phyloP scores from a whole-genome alignment of 768 basidiomycete species.

The Cystoderma amianthinum region DNA sequence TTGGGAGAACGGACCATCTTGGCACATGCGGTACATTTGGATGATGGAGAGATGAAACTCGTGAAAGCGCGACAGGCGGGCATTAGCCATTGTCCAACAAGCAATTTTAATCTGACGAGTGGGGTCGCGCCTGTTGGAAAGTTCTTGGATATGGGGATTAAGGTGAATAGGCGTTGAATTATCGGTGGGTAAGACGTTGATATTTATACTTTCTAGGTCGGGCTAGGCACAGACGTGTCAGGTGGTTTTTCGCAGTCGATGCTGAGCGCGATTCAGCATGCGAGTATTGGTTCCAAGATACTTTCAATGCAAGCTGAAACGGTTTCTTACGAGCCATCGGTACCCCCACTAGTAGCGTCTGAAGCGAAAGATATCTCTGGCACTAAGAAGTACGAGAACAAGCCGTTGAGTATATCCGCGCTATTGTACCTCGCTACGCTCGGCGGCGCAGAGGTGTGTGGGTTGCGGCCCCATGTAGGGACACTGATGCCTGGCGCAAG shows the following conservation, averaged over 20 bases:
- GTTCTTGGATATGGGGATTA: conserved; percentile 79
- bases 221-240: conserved; percentile 90
- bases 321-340: conserved; percentile 1
- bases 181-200: background rate
- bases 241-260: conserved; percentile 86
- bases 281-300: conserved; percentile 78
- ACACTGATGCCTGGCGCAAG: conserved; percentile 76
- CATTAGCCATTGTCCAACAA: conserved; percentile 89
- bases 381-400: conserved; percentile 37
- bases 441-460: conserved; percentile 85
- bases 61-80: conserved; percentile 52
- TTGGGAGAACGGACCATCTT: no score
- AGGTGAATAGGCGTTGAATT: conserved; percentile 37
- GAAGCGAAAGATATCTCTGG: conserved; percentile 1
- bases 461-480: conserved; percentile 60
- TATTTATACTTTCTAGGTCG: conserved; percentile 48
- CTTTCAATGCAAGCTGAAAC: conserved; percentile 38
- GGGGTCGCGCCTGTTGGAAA: conserved; percentile 77
- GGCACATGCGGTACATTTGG: conserved; percentile 82
- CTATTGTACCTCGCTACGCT: conserved; percentile 87
- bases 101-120: conserved; percentile 87
- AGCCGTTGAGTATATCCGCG: conserved; percentile 66
- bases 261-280: conserved; percentile 64
- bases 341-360: conserved; percentile 2
- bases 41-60: conserved; percentile 63